Conservation (phyloP, 1,139 yeast species). For the Suhomyces choctaworum region DNA sequence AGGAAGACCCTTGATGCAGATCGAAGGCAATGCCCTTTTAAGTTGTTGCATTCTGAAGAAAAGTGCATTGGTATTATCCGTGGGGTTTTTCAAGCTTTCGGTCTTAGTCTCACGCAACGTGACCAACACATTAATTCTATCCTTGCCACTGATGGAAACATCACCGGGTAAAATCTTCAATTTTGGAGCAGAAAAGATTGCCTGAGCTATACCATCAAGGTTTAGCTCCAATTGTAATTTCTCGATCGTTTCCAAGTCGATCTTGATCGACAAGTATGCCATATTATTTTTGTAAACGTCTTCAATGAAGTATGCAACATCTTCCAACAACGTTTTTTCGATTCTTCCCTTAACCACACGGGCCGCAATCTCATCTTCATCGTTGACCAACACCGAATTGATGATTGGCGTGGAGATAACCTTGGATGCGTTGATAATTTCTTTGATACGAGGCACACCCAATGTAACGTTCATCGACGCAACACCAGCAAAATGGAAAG, state of each 20-base stretch:
- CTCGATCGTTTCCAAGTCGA: constrained; percentile 84
- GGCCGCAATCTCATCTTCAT: constrained; percentile 95
- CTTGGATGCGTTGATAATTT: constrained; percentile 95
- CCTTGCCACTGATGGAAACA: constrained; percentile 66
- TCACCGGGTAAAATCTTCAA: constrained; percentile 77
- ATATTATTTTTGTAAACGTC: constrained; percentile 85
- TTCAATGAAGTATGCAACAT: constrained; percentile 84
- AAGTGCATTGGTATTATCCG: constrained; percentile 56
- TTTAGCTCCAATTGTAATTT: constrained; percentile 85
- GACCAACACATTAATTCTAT: constrained; percentile 76
- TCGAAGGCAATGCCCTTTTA: constrained; percentile 79
- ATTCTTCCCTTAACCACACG: constrained; percentile 97
- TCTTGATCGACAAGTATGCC: constrained; percentile 77
- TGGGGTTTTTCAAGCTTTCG: constrained; percentile 40
- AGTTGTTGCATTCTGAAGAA: constrained; percentile 89
- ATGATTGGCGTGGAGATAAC: constrained; percentile 95
- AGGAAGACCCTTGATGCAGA: constrained; percentile 91
- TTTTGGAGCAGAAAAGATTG: constrained; percentile 83
- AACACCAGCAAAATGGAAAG: constrained; percentile 99
- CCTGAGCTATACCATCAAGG: constrained; percentile 81
- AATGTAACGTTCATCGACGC: constrained; percentile 98
- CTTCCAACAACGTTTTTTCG: constrained; percentile 86
- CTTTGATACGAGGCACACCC: constrained; percentile 99
- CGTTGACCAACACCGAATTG: constrained; percentile 90
- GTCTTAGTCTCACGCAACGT: constrained; percentile 52